Conservation (phyloP, 148 eudicot species). For the Diospyros lotus region DNA sequence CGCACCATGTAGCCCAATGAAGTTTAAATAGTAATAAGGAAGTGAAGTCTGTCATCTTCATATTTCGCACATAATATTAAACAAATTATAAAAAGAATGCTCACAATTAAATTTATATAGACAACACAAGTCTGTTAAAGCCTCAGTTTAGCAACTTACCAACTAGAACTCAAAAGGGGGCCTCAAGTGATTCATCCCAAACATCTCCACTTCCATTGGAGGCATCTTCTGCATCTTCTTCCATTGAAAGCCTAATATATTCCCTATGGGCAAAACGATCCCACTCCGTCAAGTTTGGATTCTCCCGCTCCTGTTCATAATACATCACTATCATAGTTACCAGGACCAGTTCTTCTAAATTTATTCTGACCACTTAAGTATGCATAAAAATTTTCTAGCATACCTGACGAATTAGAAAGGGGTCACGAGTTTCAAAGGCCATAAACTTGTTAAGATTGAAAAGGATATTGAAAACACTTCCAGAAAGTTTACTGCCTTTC, state of each 20-base stretch:
- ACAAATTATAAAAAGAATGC: not conserved
- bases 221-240: conserved; percentile 98
- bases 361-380: not conserved
- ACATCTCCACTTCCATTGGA: conserved; percentile 98
- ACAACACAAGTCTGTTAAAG: not conserved
- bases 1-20: too few relatives aligned
- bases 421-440: conserved; percentile 99
- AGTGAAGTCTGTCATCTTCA: not conserved
- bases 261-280: conserved; percentile 98
- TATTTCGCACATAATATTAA: not conserved
- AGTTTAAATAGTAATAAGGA: too few relatives aligned
- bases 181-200: conserved; percentile 98
- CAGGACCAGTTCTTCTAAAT: not conserved
- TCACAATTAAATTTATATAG: not conserved
- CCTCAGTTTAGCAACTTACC: conserved; percentile 18
- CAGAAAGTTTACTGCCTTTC: conserved; percentile 79
- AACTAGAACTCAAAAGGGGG: conserved; percentile 64
- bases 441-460: conserved; percentile 94
- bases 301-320: conserved; percentile 82
- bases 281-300: conserved; percentile 93
- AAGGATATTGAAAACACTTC: conserved; percentile 86
- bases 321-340: not conserved
- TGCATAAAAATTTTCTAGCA: not conserved
- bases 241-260: conserved; percentile 97
- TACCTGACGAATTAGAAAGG: conserved; percentile 98